Evolutionary conservation across 805 yeast species (phyloP), one percentile per base, ranked within the genome.

Genomic region (Candida ovalis): DNA sequence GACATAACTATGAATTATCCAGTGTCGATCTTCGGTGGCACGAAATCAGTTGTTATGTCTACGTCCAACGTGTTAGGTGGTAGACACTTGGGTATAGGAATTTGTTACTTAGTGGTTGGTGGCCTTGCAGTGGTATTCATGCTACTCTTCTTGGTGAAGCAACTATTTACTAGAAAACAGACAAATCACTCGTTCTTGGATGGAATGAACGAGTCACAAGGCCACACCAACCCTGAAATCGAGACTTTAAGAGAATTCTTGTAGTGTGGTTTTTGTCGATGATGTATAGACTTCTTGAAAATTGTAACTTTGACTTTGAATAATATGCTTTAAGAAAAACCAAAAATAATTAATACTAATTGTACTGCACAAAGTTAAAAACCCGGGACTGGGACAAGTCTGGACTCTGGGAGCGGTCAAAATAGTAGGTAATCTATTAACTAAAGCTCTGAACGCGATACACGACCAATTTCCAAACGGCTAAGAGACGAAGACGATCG

Each of bases 11-110:
- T 86, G 67, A 85, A 90, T 68, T 94, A 87, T 68, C 96, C 97
- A 1, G 92, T 88, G 13, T 64, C 82, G 0, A 68, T 78, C 3
- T 94, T 82, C 70, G 95, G 96, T 3, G 99, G 99, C n/a, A 80
- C 88, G 19, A 94, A 94, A 68, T 77, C 88, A 3, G 54, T 92
- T 38, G 84, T 92, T 0, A 67, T 94, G 19, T 83, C 96, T 9
- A 89, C 97, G 4, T 84, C 86, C 50, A 78, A 88, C 36, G 82
- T 84, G 1, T 77, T 90, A 55, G 99, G 99, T 10, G 97, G 97
- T 13, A 74, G 96, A 44, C 90, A 92, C 66, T 65, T 85, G 67
- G 82, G 88, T 54, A 67, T 94, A 50, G 97, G 97, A 2, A 77
- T 94, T 18, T 84, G 95, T 17, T 94, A 87, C 66, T 66, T 91